These are phyloP conservation scores for Pythium brassicae DNA, from an alignment of 352 stramenopile genomes.

Conservation along the genomic window DNA sequence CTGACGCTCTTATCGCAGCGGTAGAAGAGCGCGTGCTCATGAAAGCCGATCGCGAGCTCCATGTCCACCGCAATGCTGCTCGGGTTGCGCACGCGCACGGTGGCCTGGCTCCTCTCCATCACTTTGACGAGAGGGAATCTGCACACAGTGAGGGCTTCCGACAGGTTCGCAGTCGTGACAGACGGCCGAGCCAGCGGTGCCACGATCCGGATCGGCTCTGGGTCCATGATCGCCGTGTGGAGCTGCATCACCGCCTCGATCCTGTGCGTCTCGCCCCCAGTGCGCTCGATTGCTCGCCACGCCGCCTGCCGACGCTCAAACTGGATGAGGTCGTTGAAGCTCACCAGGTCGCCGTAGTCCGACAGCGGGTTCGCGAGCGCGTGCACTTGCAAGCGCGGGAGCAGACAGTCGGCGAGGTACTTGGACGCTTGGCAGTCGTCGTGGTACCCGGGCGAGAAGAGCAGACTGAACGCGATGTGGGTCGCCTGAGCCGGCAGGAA, in stretches of 20 bases:
- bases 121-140: slow-evolving; percentile 42
- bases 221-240: slow-evolving; percentile 31
- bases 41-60: slow-evolving; percentile 35
- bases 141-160: neutral
- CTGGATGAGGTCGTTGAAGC: slow-evolving; percentile 24
- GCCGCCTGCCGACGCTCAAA: slow-evolving; percentile 26
- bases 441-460: slow-evolving; percentile 30
- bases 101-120: slow-evolving; percentile 17
- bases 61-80: slow-evolving; percentile 41
- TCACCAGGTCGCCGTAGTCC: slow-evolving; percentile 29
- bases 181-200: slow-evolving; percentile 29
- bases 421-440: slow-evolving; percentile 18
- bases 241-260: slow-evolving; percentile 26
- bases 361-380: slow-evolving; percentile 22
- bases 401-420: slow-evolving; percentile 37
- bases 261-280: neutral
- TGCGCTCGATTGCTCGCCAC: slow-evolving; percentile 17
- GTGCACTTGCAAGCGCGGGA: slow-evolving; percentile 12
- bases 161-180: slow-evolving; percentile 15
- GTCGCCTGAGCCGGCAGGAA: neutral
- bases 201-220: slow-evolving; percentile 25
- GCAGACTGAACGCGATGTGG: slow-evolving; percentile 5
- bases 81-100: slow-evolving; percentile 42
- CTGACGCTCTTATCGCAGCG: slow-evolving; percentile 23
- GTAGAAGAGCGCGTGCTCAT: slow-evolving; percentile 44